phyloP scores from a whole-genome alignment of 805 yeast genomes.

The Isabelozyma pseudorhagii region DNA sequence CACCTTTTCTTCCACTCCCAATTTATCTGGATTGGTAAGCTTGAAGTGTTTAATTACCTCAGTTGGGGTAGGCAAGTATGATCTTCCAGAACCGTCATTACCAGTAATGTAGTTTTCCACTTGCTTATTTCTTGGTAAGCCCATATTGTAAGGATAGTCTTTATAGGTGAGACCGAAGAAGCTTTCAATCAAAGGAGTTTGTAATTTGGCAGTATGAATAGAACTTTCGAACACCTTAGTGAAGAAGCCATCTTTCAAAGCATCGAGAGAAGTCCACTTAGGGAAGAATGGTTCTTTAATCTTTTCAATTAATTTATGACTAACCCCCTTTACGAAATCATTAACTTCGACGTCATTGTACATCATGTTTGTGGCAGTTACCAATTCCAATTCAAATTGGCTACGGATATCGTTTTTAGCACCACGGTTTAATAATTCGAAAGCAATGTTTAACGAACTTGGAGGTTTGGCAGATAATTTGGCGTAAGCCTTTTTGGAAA shows the following conservation, averaged over 20 bases:
- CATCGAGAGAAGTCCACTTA: conserved; percentile 15
- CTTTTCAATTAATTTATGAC: conserved; percentile 61
- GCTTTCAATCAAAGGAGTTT: conserved; percentile 37
- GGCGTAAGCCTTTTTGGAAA: conserved; percentile 57
- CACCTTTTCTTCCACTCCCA: conserved; percentile 62
- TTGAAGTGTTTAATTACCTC: conserved; percentile 69
- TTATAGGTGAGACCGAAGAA: conserved; percentile 39
- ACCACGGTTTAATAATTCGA: conserved; percentile 65
- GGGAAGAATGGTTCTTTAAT: conserved; percentile 44
- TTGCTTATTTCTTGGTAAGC: conserved; percentile 72
- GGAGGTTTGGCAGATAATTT: conserved; percentile 68
- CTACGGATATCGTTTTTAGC: conserved; percentile 53
- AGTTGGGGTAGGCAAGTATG: conserved; percentile 62
- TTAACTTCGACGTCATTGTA: conserved; percentile 47
- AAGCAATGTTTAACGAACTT: conserved; percentile 71
- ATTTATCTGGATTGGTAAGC: conserved; percentile 44
- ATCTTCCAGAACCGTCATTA: conserved; percentile 58
- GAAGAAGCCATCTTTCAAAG: conserved; percentile 10
- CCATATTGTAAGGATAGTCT: conserved; percentile 63
- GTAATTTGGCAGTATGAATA: conserved; percentile 15
- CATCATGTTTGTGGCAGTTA: conserved; percentile 70
- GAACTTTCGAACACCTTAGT: conserved; percentile 16
- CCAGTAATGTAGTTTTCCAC: conserved; percentile 69
- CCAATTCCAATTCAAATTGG: conserved; percentile 71
- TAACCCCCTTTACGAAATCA: conserved; percentile 70